phyloP scores from a whole-genome alignment of 1,284 basidiomycete species.

The Ustilago hordei region DNA sequence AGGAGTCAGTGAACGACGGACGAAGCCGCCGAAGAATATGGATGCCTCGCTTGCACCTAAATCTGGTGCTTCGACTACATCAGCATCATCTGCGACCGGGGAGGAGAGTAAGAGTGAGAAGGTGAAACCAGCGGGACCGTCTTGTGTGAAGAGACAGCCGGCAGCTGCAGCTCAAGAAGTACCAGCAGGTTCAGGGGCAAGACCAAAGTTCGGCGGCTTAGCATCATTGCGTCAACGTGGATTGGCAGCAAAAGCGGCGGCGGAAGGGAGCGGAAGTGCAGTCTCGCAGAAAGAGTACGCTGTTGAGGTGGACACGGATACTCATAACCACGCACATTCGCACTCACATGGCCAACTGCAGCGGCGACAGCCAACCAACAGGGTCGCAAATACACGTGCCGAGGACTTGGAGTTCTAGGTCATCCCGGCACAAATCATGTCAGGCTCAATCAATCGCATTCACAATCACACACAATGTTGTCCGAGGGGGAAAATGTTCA shows the following conservation, averaged over 20 bases:
- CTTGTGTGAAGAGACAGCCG: conserved; percentile 16
- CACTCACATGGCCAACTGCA: conserved; percentile 8
- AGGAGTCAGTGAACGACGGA: conserved; percentile 81
- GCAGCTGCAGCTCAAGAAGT: neutral
- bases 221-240: conserved; percentile 38
- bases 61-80: neutral
- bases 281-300: conserved; percentile 15
- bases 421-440: neutral
- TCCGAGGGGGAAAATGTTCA: neutral
- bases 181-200: conserved; percentile 1
- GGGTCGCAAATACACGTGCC: conserved; percentile 21
- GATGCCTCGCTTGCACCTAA: conserved; percentile 1
- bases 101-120: neutral
- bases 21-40: conserved; percentile 46
- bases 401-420: conserved; percentile 40
- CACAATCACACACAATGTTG: neutral
- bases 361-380: conserved; percentile 6
- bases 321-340: conserved; percentile 6
- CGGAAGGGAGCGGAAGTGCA: neutral
- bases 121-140: neutral
- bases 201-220: conserved; percentile 30
- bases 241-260: conserved; percentile 26
- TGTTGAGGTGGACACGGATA: conserved; percentile 31
- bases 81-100: neutral
- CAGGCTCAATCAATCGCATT: neutral